Evolutionary conservation across 768 basidiomycete genomes (phyloP).

Genomic region (Boletus sp.): DNA sequence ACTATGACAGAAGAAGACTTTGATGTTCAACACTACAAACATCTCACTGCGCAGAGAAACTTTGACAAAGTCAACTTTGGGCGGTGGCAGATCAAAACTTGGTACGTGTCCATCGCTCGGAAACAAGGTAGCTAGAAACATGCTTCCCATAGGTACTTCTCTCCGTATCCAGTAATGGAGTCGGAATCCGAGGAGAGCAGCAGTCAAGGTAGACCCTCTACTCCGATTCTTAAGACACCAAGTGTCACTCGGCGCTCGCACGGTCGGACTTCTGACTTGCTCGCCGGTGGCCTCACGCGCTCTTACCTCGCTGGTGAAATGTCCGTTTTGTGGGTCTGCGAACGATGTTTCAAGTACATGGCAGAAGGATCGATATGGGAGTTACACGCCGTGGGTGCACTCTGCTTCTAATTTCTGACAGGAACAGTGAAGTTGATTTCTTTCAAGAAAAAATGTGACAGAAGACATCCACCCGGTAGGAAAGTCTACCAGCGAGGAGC

Average conservation of each 20-base stretch:
- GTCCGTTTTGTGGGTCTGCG: slow-evolving; percentile 75
- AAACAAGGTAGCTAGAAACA: not conserved
- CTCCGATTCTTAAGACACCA: slow-evolving; percentile 40
- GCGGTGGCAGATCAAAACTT: slow-evolving; percentile 82
- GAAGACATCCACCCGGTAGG: slow-evolving; percentile 75
- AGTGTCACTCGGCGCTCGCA: slow-evolving; percentile 59
- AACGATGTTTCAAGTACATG: slow-evolving; percentile 98
- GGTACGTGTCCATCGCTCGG: slow-evolving; percentile 47
- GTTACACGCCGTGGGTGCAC: slow-evolving; percentile 53
- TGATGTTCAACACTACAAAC: slow-evolving; percentile 64
- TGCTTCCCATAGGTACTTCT: slow-evolving; percentile 70
- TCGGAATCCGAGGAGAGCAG: slow-evolving; percentile 53
- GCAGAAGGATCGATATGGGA: slow-evolving; percentile 68
- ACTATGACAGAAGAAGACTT: slow-evolving; percentile 66
- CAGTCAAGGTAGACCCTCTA: slow-evolving; percentile 24
- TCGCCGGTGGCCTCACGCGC: slow-evolving; percentile 59
- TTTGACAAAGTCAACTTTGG: slow-evolving; percentile 87
- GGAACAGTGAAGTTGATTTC: slow-evolving; percentile 8
- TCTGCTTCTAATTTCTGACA: slow-evolving; percentile 3
- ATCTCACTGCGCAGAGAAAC: slow-evolving; percentile 69
- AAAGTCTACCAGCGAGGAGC: slow-evolving; percentile 90
- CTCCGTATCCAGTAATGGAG: slow-evolving; percentile 82
- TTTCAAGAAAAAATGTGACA: slow-evolving; percentile 60
- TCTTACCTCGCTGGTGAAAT: slow-evolving; percentile 44
- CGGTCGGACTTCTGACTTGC: slow-evolving; percentile 69